phyloP scores from a whole-genome alignment of 768 basidiomycete genomes.

The Kwoniella pini region DNA sequence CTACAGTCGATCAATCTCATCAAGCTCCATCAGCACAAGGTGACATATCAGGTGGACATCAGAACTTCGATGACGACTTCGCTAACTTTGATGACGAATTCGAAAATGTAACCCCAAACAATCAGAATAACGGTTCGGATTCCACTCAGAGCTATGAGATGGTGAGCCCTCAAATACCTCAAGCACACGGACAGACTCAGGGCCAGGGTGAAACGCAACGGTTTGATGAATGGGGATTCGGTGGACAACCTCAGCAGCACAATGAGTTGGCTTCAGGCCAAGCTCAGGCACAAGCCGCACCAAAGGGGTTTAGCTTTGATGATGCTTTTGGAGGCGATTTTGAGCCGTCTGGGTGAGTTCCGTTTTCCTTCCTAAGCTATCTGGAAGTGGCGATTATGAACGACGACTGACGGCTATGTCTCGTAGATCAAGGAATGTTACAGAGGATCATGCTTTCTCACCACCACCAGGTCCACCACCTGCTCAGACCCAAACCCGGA shows the following conservation, averaged over 20 bases:
- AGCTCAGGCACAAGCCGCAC: conserved; percentile 7
- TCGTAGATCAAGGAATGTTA: conserved; percentile 46
- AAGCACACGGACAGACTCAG: neutral
- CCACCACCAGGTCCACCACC: conserved; percentile 54
- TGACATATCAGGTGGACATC: neutral
- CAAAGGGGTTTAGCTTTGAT: conserved; percentile 57
- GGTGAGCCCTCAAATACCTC: conserved; percentile 37
- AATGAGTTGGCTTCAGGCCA: neutral
- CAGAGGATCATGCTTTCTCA: conserved; percentile 47
- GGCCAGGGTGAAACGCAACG: neutral
- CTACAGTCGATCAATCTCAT: conserved; percentile 32
- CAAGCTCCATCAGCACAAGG: neutral
- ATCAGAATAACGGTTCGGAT: conserved; percentile 22
- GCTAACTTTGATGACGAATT: conserved; percentile 56
- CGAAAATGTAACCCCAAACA: conserved; percentile 27
- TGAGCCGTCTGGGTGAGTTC: conserved; percentile 34
- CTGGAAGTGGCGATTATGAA: too few relatives aligned
- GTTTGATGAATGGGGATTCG: conserved; percentile 40
- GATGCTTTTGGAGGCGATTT: conserved; percentile 58
- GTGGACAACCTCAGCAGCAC: conserved; percentile 1
- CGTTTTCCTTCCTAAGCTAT: neutral
- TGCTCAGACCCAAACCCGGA: conserved; percentile 22
- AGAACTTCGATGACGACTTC: conserved; percentile 51
- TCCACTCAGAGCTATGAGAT: conserved; percentile 48
- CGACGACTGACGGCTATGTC: too few relatives aligned